These are phyloP conservation scores for Heteromeles arbutifolia DNA, from an alignment of 306 rosid species.

Conservation along the genomic window DNA sequence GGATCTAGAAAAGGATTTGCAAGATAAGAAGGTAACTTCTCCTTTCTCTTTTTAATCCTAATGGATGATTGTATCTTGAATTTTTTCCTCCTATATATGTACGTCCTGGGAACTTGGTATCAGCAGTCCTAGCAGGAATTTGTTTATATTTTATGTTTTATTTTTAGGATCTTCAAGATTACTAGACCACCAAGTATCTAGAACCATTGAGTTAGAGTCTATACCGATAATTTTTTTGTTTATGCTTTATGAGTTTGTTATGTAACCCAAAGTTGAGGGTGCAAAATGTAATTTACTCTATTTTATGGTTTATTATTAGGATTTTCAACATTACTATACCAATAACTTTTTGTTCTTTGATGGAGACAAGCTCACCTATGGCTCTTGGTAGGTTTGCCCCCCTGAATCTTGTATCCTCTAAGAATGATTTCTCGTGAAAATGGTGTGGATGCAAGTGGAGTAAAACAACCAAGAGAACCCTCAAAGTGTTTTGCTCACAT, in stretches of 20 bases:
- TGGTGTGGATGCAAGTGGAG: no score
- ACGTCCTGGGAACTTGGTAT: not conserved
- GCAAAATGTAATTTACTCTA: no score
- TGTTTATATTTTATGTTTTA: not conserved
- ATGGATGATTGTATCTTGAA: not conserved
- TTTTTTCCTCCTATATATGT: not conserved
- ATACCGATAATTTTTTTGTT: no score
- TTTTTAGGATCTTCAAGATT: not conserved
- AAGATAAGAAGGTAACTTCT: slow-evolving; percentile 61
- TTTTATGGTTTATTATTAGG: no score
- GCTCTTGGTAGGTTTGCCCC: not conserved
- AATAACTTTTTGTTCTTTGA: not conserved
- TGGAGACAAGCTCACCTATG: not conserved
- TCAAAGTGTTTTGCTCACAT: no score
- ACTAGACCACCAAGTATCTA: not conserved
- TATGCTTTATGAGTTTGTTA: no score
- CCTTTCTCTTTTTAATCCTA: not conserved
- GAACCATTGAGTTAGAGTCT: not conserved
- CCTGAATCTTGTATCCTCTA: not conserved
- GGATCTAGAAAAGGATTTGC: slow-evolving; percentile 69
- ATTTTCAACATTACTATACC: no score
- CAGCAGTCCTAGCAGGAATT: not conserved
- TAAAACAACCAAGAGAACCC: no score
- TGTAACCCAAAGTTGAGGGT: no score
- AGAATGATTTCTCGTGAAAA: not conserved